A percentile compares a stretch with the other conserved stretches of the same genome.
phyloP scores from a whole-genome alignment of 1,284 basidiomycete species.

The Ustilago shanxiensis region DNA sequence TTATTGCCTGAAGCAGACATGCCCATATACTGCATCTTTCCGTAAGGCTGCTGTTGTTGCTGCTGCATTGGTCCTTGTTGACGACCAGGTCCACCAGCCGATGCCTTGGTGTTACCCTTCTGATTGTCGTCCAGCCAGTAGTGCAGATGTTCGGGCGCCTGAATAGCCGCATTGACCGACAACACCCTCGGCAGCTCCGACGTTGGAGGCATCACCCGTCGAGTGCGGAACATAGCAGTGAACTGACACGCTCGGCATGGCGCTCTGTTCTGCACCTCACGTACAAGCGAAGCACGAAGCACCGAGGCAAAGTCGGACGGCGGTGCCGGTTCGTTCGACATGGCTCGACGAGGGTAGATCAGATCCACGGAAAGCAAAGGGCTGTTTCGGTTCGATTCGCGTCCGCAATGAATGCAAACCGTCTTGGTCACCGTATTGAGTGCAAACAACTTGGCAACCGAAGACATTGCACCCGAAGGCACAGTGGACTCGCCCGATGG shows the following conservation, averaged over 20 bases:
- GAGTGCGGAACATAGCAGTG: constrained; percentile 73
- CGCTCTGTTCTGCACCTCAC: constrained; percentile 85
- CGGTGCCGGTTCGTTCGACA: constrained; percentile 74
- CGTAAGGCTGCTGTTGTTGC: constrained; percentile 20
- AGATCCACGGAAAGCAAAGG: constrained; percentile 77
- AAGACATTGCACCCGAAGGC: constrained; percentile 8
- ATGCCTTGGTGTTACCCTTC: constrained; percentile 10
- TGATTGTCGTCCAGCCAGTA: constrained; percentile 79
- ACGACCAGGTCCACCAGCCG: constrained; percentile 10
- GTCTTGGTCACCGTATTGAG: constrained; percentile 70
- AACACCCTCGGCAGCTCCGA: constrained; percentile 82
- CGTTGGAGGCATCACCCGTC: constrained; percentile 76
- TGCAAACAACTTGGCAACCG: constrained; percentile 37
- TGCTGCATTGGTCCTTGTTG: constrained; percentile 6
- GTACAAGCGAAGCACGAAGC: constrained; percentile 81
- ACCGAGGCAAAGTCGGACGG: constrained; percentile 79
- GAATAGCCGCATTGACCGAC: constrained; percentile 85
- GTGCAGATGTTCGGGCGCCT: constrained; percentile 80
- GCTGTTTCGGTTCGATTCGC: constrained; percentile 74
- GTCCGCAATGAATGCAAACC: constrained; percentile 82
- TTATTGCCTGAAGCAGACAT: constrained; percentile 13
- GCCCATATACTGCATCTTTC: constrained; percentile 35
- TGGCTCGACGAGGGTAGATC: constrained; percentile 81
- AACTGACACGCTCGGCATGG: constrained; percentile 81
- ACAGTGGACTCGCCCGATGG: constrained; percentile 4